A percentile compares a stretch with the other conserved stretches of the same genome.
These are phyloP conservation scores for Trichosporon faecale DNA, from an alignment of 1,284 basidiomycete species.

Conservation along the genomic window DNA sequence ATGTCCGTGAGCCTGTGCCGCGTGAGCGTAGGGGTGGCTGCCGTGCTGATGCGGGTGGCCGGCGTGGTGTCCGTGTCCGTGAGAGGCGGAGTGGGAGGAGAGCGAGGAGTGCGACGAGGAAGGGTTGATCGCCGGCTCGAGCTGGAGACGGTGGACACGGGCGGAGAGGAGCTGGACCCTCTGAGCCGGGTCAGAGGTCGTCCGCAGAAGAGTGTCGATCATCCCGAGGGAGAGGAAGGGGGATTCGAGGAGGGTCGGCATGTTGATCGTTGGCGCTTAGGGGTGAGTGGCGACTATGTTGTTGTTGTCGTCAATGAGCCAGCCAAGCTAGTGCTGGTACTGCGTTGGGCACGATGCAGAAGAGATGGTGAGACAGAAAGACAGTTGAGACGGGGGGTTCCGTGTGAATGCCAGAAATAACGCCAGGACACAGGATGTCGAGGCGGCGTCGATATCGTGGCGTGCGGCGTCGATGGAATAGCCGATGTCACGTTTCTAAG, in stretches of 20 bases:
- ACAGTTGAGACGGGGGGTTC: neutral
- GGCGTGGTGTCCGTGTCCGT: neutral
- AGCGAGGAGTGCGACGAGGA: neutral
- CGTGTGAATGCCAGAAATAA: neutral
- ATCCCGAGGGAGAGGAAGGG: constrained; percentile 21
- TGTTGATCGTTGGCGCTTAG: neutral
- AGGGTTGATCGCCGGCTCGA: neutral
- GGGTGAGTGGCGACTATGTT: no score
- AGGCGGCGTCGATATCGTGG: neutral
- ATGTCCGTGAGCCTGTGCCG: neutral
- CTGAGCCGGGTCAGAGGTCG: constrained; percentile 11
- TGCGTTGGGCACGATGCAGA: neutral
- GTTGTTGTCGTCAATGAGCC: neutral
- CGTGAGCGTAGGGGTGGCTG: neutral
- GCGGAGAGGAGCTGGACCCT: constrained; percentile 38
- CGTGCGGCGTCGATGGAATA: neutral
- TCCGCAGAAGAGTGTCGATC: constrained; percentile 19
- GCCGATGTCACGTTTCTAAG: constrained; percentile 7
- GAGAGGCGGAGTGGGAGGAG: neutral
- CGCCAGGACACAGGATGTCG: neutral
- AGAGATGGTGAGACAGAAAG: no score
- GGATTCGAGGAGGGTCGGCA: constrained; percentile 18
- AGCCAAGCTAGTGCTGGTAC: neutral
- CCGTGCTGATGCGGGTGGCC: neutral
- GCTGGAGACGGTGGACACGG: constrained; percentile 31